These are phyloP conservation scores for Quercus dentata DNA, from an alignment of 306 rosid genomes.

Conservation along the genomic window DNA sequence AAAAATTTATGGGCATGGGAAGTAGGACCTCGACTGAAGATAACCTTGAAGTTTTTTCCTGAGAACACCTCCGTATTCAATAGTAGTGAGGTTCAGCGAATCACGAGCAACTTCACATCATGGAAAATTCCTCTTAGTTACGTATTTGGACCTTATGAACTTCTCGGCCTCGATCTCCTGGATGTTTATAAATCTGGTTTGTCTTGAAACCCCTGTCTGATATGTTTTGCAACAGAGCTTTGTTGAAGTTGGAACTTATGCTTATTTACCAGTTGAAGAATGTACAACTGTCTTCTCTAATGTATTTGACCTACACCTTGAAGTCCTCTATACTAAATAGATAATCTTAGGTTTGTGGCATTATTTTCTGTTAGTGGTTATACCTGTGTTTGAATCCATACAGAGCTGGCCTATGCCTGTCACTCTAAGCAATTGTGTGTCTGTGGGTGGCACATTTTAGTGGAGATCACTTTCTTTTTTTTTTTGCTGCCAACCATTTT, in stretches of 20 bases:
- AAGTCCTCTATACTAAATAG: not conserved
- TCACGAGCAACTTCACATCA: conserved; percentile 29
- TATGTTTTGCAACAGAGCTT: too few relatives aligned
- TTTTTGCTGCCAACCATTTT: not conserved
- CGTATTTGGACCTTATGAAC: conserved; percentile 87
- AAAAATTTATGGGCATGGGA: conserved; percentile 57
- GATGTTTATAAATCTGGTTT: too few relatives aligned
- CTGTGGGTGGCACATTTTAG: not conserved
- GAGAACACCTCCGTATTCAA: conserved; percentile 29
- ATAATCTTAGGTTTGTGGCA: not conserved
- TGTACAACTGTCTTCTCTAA: not conserved
- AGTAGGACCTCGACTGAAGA: conserved; percentile 68
- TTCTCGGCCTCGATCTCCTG: conserved; percentile 60
- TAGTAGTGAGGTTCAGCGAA: conserved; percentile 47
- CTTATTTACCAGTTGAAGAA: conserved; percentile 2
- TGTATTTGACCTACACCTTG: not conserved
- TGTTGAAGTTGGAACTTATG: too few relatives aligned
- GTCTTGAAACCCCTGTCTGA: too few relatives aligned
- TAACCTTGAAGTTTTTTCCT: conserved; percentile 76
- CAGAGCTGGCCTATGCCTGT: not conserved
- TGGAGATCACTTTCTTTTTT: not conserved
- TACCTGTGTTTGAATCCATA: not conserved
- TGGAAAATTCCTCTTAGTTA: conserved; percentile 51
- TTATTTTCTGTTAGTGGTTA: not conserved
- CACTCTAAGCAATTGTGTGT: not conserved